A percentile compares a stretch with the other conserved stretches of the same genome.
These are phyloP conservation scores for Hanseniaspora lindneri DNA, from an alignment of 805 yeast species.

Conservation along the genomic window DNA sequence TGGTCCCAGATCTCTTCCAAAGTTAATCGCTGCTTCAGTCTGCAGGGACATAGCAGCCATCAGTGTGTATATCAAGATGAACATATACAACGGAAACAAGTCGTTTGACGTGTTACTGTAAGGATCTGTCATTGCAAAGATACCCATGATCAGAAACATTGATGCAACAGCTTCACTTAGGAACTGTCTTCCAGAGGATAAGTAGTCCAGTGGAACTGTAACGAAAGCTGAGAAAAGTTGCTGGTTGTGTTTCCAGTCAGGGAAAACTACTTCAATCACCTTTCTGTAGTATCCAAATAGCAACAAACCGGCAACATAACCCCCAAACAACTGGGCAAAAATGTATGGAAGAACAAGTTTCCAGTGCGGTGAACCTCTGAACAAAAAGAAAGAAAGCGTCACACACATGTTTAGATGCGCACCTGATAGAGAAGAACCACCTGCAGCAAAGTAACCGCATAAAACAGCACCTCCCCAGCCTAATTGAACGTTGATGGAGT, in stretches of 20 bases:
- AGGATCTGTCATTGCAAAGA: conserved; percentile 43
- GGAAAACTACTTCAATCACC: conserved; percentile 26
- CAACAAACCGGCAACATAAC: conserved; percentile 36
- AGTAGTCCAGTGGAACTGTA: conserved; percentile 34
- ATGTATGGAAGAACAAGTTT: conserved; percentile 36
- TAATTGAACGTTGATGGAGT: conserved; percentile 19
- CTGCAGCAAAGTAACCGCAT: conserved; percentile 39
- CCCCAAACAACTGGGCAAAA: conserved; percentile 40
- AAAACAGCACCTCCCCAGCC: conserved; percentile 48
- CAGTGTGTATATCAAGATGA: conserved; percentile 34
- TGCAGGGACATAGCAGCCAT: conserved; percentile 41
- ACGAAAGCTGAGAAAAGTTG: conserved; percentile 37
- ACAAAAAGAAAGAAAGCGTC: conserved; percentile 37
- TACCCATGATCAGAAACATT: conserved; percentile 36
- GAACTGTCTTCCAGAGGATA: conserved; percentile 36
- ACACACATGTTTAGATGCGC: conserved; percentile 49
- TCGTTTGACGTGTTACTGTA: conserved; percentile 37
- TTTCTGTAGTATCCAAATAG: conserved; percentile 36
- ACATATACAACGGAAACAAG: conserved; percentile 38
- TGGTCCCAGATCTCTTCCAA: conserved; percentile 47
- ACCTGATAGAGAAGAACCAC: conserved; percentile 42
- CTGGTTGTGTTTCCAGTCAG: conserved; percentile 24
- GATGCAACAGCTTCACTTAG: conserved; percentile 38
- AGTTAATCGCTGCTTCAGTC: conserved; percentile 45
- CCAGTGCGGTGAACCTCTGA: conserved; percentile 41